Evolutionary conservation across 2,329 filamentous ascomycete genomes (phyloP).

Genomic region (Aspergillus oerlinghausenensis): DNA sequence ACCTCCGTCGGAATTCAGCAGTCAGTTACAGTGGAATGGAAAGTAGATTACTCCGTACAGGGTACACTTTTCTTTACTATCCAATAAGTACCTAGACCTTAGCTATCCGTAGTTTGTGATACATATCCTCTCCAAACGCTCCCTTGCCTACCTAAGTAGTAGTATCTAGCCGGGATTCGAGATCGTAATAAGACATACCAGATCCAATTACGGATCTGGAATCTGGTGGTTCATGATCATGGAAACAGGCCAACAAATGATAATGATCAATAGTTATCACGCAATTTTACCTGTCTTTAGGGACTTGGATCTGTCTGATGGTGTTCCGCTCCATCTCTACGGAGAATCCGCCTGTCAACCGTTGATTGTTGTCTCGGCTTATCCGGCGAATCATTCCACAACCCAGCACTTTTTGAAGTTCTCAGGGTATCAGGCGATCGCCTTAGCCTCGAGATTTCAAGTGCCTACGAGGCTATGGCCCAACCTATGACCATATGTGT

Average conservation of each 20-base stretch:
- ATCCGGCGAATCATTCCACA: conserved; percentile 15
- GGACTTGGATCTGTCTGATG: not conserved
- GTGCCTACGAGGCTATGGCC: not conserved
- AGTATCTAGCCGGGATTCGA: too few relatives aligned
- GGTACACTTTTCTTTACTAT: not conserved
- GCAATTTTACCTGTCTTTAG: not conserved
- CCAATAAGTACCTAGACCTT: not conserved
- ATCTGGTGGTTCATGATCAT: not conserved
- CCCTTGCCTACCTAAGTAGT: not conserved
- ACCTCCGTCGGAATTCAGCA: not conserved
- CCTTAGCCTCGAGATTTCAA: not conserved
- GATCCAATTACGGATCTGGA: not conserved
- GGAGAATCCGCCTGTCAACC: not conserved
- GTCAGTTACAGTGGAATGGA: not conserved
- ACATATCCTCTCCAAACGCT: not conserved
- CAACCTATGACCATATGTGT: not conserved
- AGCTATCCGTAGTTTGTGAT: not conserved
- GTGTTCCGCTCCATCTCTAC: not conserved
- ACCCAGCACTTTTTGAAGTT: not conserved
- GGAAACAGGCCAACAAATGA: not conserved
- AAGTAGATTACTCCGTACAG: too few relatives aligned
- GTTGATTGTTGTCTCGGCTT: conserved; percentile 11
- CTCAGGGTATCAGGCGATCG: not conserved
- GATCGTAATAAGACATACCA: too few relatives aligned
- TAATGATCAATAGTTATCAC: not conserved